Base-by-base conservation (phyloP, 140 eudicot species). In the Bidens hawaiensis region DNA sequence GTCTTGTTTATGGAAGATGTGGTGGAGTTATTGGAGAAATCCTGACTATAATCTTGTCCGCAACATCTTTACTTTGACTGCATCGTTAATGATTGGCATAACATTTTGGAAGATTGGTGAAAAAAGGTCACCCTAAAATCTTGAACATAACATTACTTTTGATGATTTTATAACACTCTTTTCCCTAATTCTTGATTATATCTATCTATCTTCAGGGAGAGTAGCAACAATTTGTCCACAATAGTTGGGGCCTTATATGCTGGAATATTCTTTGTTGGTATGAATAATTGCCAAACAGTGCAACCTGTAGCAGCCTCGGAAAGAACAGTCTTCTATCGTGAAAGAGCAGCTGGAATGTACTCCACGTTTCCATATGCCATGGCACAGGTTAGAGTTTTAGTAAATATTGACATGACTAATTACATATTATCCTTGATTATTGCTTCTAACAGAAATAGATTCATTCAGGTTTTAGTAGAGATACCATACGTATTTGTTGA, bases 321-420 rank as follows among this genome's bases (percentile, higher is more conserved):
- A 47, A 79, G 95, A 76, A 79, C 95, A 0, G 89, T 85, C 8
- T 82, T 79, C 33, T 85, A 85, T 71, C 77, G 90, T 36, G 90
- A 85, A 69, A 74, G 79, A 71, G 90, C 87, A n/a, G 90, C 90
- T 22, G 86, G 95, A 61, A 86, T 86, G 95, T 86, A 82, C 51
- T 82, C 94, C 0, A 72, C 84, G 1, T 68, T 76, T 16, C 87
- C 90, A 17, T 85, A 85, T 69, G 95, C 85, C 23, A 59, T 85
- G 72, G 81, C 88, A 50, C 94, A 85, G 81, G 94, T 85, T 14
- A 42, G n/a, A 64, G 2, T 52, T 43, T 30, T 8, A 15, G 15
- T 64, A 19, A 12, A 58, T 48, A 43, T 56, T 65, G 21, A 47
- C 27, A 22, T 23, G 42, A 34, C 22, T 45, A 31, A 27, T 16